Evolutionary conservation across 164 flowering plant genomes (phyloP), one percentile per base, ranked within the genome.

Genomic region (Nymphaea thermarum): DNA sequence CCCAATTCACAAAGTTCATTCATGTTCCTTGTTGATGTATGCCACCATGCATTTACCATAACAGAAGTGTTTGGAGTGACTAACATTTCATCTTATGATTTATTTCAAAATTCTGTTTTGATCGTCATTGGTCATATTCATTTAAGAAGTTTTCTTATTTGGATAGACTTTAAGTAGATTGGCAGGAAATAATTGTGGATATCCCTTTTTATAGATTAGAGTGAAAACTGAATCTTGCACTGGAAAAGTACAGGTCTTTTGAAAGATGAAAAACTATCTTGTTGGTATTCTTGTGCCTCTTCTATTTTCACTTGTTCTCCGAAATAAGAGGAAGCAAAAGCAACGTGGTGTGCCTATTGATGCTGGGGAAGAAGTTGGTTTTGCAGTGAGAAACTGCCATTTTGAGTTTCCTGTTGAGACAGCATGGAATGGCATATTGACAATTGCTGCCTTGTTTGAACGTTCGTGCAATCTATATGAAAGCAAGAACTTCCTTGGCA

Each of bases 361-460:
- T 77, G 96, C 79, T 77, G 97, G 96, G 59, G 97, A 95, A 18
- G 97, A 94, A 74, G 82, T 89, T 42, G 96, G 93, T 43, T 81
- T 77, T 86, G 87, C 96, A 17, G 67, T 91, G n/a, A 77, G 96
- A 69, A 90, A 91, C 66, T 42, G 65, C 53, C 77, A 79, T 45
- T 86, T 78, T 68, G 51, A 72, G 4, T 66, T 82, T 42, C 95
- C 87, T 3, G 79, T 94, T 7, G 74, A 74, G 66, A 74, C 91
- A 60, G 84, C 85, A 3, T 90, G 97, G 97, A 87, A 87, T 65
- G 96, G 89, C 25, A 74, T 94, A 53, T 74, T 85, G 7, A 94
- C 99, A 16, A 88, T 94, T 64, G 95, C 99, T 12, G 92, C 87
- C 59, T 84, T 91, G 65, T 91, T 94, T 75, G 96, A 91, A 83